These are phyloP conservation scores for Penicillium steckii DNA, from an alignment of 495 filamentous ascomycete species.

Conservation along the genomic window DNA sequence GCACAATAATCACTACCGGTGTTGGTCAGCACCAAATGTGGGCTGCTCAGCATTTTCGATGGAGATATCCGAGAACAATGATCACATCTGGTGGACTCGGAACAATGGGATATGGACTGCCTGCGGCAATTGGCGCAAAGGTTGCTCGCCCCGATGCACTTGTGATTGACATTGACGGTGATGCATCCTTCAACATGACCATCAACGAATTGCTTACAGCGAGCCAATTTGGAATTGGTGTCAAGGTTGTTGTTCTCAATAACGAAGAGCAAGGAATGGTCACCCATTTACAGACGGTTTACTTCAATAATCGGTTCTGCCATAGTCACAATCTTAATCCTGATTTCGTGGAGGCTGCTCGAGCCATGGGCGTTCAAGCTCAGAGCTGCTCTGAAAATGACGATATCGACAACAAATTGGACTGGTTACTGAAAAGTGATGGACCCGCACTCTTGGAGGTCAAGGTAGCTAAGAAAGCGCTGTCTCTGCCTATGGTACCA, in stretches of 20 bases:
- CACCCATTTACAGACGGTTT: conserved; percentile 91
- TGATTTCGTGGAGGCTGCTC: conserved; percentile 48
- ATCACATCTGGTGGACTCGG: conserved; percentile 90
- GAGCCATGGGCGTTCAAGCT: conserved; percentile 69
- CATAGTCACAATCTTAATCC: conserved; percentile 91
- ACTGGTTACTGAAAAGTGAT: conserved; percentile 71
- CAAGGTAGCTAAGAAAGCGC: conserved; percentile 11
- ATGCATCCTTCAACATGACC: conserved; percentile 97
- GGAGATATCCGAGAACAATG: conserved; percentile 82
- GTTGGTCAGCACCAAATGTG: conserved; percentile 99
- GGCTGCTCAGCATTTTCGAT: conserved; percentile 91
- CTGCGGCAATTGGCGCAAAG: conserved; percentile 90
- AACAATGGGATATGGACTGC: conserved; percentile 94
- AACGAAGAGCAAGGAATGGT: conserved; percentile 97
- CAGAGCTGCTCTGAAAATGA: conserved; percentile 54
- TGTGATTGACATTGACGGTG: conserved; percentile 93
- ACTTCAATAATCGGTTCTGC: conserved; percentile 89
- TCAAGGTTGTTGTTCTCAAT: conserved; percentile 90
- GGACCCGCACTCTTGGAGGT: conserved; percentile 62
- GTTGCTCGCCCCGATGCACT: conserved; percentile 81
- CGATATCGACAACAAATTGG: conserved; percentile 60
- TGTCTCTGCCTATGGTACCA: conserved; percentile 3
- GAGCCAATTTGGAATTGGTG: conserved; percentile 85
- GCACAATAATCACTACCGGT: conserved; percentile 84
- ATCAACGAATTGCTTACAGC: conserved; percentile 88